These are phyloP conservation scores for Fusarium drepaniforme DNA, from an alignment of 2,329 filamentous ascomycete genomes.

Conservation along the genomic window DNA sequence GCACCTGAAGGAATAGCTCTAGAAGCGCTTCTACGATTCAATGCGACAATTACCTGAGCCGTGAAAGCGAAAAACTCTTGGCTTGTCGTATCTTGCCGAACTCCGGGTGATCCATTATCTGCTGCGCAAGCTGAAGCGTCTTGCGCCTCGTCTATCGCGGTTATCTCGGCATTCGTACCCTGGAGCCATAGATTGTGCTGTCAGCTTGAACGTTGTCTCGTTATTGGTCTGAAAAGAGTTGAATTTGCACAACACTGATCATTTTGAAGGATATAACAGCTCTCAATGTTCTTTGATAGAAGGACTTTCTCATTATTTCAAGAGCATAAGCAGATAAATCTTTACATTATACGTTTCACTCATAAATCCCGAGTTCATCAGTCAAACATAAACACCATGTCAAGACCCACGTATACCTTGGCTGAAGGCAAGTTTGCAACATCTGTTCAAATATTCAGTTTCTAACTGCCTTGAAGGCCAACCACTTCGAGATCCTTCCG, in stretches of 20 bases:
- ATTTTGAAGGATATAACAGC: background rate
- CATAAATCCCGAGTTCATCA: background rate
- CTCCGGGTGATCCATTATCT: background rate
- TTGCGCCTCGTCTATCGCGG: background rate
- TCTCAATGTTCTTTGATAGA: background rate
- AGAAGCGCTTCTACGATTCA: background rate
- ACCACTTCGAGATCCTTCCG: background rate
- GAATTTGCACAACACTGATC: accelerated
- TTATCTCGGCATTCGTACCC: background rate
- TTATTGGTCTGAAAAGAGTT: background rate
- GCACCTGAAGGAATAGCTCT: background rate
- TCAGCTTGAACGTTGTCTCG: background rate
- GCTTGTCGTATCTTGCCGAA: background rate
- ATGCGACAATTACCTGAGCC: background rate
- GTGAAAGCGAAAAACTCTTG: background rate
- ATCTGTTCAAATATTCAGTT: background rate
- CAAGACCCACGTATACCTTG: background rate
- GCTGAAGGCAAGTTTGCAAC: background rate
- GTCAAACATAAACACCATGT: background rate
- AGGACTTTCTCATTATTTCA: background rate
- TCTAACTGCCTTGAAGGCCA: background rate
- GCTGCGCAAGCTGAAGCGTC: background rate
- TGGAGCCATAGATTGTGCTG: background rate
- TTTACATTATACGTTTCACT: background rate
- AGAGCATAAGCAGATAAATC: background rate